These are phyloP conservation scores for Saturnispora diversa DNA, from an alignment of 805 yeast genomes.

Conservation along the genomic window DNA sequence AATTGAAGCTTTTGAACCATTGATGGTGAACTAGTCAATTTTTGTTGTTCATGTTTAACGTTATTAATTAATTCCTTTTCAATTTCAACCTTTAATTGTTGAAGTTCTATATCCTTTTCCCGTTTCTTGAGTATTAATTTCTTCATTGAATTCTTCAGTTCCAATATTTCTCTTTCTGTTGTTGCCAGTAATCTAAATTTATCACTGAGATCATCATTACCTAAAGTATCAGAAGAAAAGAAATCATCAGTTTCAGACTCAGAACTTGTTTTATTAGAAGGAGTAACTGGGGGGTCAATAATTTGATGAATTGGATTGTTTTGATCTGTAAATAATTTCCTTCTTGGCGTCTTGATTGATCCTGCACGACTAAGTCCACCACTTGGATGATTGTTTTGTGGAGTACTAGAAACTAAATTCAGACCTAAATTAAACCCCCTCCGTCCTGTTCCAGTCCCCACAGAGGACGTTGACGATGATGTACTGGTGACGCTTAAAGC, in stretches of 20 bases:
- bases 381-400: not conserved
- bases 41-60: conserved; percentile 21
- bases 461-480: conserved; percentile 12
- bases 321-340: conserved; percentile 4
- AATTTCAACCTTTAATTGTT: conserved; percentile 39
- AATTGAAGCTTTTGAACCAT: conserved; percentile 14
- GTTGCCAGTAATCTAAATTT: conserved; percentile 54
- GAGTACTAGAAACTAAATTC: conserved; percentile 20
- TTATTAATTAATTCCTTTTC: conserved; percentile 40
- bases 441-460: conserved; percentile 17
- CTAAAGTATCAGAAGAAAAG: too few relatives aligned
- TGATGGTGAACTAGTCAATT: conserved; percentile 18
- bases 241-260: not conserved
- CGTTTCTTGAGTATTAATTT: conserved; percentile 34
- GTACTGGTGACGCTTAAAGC: conserved; percentile 20
- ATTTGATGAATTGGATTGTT: not conserved
- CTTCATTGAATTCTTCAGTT: conserved; percentile 48
- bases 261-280: too few relatives aligned
- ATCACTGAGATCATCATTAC: conserved; percentile 36
- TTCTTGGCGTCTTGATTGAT: conserved; percentile 8
- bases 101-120: conserved; percentile 41
- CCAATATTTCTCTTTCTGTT: conserved; percentile 62
- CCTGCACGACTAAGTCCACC: not conserved
- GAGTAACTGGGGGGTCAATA: too few relatives aligned
- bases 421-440: conserved; percentile 28